Evolutionary conservation across 2,329 filamentous ascomycete species (phyloP).

Genomic region (Thielaviopsis euricoi): DNA sequence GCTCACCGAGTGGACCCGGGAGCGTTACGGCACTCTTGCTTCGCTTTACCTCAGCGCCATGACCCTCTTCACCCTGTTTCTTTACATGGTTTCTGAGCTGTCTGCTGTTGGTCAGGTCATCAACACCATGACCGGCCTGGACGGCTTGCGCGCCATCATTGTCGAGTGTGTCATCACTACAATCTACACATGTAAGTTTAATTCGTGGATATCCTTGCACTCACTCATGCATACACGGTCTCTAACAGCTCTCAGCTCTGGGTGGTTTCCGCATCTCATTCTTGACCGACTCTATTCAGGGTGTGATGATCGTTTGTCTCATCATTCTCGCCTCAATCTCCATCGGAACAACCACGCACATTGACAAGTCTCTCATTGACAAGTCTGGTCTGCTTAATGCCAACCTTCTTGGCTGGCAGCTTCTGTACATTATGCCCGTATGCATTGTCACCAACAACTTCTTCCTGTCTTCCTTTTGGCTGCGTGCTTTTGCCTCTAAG

Average conservation of each 20-base stretch:
- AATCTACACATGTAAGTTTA: conserved; percentile 56
- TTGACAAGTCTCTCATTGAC: conserved; percentile 51
- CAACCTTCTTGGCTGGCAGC: conserved; percentile 64
- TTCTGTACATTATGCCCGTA: conserved; percentile 69
- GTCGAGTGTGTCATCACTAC: conserved; percentile 65
- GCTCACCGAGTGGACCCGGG: conserved; percentile 67
- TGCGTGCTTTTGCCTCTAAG: conserved; percentile 65
- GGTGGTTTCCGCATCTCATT: conserved; percentile 76
- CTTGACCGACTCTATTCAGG: conserved; percentile 68
- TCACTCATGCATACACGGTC: neutral
- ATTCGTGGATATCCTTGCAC: neutral
- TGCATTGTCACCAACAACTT: conserved; percentile 74
- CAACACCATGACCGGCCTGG: conserved; percentile 53
- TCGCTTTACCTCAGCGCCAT: conserved; percentile 62
- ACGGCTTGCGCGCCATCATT: conserved; percentile 60
- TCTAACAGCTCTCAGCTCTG: conserved; percentile 35
- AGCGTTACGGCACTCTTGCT: conserved; percentile 54
- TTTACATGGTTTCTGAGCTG: conserved; percentile 77
- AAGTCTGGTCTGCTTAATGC: conserved; percentile 52
- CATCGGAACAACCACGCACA: conserved; percentile 58
- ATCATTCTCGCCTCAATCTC: conserved; percentile 62
- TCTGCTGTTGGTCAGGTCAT: conserved; percentile 70
- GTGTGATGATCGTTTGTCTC: conserved; percentile 57
- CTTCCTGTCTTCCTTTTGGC: conserved; percentile 73
- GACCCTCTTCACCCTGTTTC: conserved; percentile 64